Base-by-base conservation (phyloP, 2,329 filamentous ascomycete species). In the Pyrenophora tritici-repentis region DNA sequence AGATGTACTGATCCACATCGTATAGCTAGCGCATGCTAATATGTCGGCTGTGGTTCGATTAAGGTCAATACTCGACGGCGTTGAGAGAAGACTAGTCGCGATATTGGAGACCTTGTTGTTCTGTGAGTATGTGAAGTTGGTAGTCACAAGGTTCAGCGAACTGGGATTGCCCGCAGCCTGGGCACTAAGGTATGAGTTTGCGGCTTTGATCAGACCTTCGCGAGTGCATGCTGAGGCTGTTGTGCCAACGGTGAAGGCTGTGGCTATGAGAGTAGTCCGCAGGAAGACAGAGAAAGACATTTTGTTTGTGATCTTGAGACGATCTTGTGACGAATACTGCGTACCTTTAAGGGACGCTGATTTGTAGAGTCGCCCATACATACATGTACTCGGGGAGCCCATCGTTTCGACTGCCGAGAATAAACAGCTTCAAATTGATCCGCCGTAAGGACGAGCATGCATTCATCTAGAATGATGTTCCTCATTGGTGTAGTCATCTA, bases 71-170 rank as follows among this genome's bases (percentile, higher is more conserved):
- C 59, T 55, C 42, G 56, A 64, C 0, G 65, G 31, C 3, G 46
- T 53, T 6, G 59, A 42, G 3, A 70, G 48, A 1, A 67, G 50
- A 4, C 60, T 54, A 20, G 59, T 63, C 8, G 55, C 33, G 6
- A 67, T 58, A n/a, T 63, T 58, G 10, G 51, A 54, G 12, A 55
- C 56, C 47, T 64, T 68, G 58, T 70, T 70, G 58, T 67, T 67
- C 44, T 67, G 59, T 34, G 62, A 64, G 51, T 68, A 67, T 6
- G 60, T 66, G 54, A 70, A 70, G 43, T 61, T 64, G 8, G 47
- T 44, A 13, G 50, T 18, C 4, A 57, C 50, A 6, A 68, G 57
- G n/a, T 55, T 59, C n/a, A 68, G 59, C 4, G 34, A 47, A 18
- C 37, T 38, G 24, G 52, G 47, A 12, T 59, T 62, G 24, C 65